Evolutionary conservation across 2,329 filamentous ascomycete species (phyloP).

Genomic region (Hypomyces perniciosus): DNA sequence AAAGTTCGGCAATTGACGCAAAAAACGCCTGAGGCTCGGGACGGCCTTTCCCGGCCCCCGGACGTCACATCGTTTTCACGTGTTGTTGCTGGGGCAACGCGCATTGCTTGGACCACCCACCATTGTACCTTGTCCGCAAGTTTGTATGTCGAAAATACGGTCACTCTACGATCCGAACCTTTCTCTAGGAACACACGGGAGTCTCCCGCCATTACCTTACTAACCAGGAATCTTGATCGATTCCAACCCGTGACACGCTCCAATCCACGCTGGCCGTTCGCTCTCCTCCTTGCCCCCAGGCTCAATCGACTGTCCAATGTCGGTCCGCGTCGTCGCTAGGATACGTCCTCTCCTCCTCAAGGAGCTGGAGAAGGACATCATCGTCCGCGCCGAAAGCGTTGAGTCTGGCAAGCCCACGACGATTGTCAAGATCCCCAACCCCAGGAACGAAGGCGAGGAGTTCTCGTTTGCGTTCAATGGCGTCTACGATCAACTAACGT

Average conservation of each 20-base stretch:
- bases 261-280: slow-evolving; percentile 5
- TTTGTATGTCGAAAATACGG: slow-evolving; percentile 6
- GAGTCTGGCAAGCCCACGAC: slow-evolving; percentile 56
- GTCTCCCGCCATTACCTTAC: slow-evolving; percentile 3
- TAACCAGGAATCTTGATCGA: slow-evolving; percentile 4
- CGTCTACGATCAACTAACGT: slow-evolving; percentile 74
- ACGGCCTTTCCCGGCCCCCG: slow-evolving; percentile 28
- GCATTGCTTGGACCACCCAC: slow-evolving; percentile 5
- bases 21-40: slow-evolving; percentile 16
- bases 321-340: slow-evolving; percentile 81
- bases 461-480: slow-evolving; percentile 94
- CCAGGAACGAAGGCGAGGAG: slow-evolving; percentile 84
- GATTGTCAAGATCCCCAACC: slow-evolving; percentile 83
- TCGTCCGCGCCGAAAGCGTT: slow-evolving; percentile 63
- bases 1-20: slow-evolving; percentile 9
- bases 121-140: slow-evolving; percentile 8
- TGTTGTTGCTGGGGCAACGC: slow-evolving; percentile 25
- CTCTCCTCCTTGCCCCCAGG: slow-evolving; percentile 14
- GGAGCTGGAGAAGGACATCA: slow-evolving; percentile 82
- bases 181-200: neutral
- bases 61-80: slow-evolving; percentile 19
- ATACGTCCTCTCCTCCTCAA: slow-evolving; percentile 82
- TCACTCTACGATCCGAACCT: slow-evolving; percentile 6
- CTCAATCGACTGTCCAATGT: slow-evolving; percentile 36
- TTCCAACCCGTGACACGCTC: slow-evolving; percentile 1